phyloP scores from a whole-genome alignment of 169 alveolate species.

The Cryptosporidium ubiquitum region DNA sequence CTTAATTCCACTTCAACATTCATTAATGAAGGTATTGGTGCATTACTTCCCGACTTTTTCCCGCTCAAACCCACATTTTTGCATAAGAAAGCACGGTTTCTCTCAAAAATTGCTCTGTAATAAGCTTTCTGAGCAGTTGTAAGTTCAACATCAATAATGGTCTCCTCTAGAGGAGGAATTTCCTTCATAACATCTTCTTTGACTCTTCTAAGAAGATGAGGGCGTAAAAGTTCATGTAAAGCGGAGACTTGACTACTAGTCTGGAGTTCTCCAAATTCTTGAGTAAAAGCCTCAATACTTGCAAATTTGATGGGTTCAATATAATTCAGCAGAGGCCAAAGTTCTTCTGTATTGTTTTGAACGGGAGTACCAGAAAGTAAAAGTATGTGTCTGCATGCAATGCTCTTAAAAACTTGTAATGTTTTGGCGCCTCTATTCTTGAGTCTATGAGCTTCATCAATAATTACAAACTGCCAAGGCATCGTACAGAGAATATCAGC shows the following conservation, averaged over 20 bases:
- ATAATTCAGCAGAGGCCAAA: constrained; percentile 88
- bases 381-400: constrained; percentile 87
- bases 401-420: constrained; percentile 82
- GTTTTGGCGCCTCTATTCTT: constrained; percentile 90
- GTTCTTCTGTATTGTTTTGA: constrained; percentile 90
- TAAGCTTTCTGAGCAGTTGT: constrained; percentile 86
- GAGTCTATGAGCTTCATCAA: constrained; percentile 93
- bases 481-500: constrained; percentile 82
- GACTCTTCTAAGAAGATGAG: constrained; percentile 88
- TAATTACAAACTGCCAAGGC: constrained; percentile 86
- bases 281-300: constrained; percentile 82
- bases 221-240: constrained; percentile 84
- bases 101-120: constrained; percentile 89
- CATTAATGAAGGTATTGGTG: constrained; percentile 83
- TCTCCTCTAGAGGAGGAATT: constrained; percentile 92
- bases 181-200: constrained; percentile 90
- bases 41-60: constrained; percentile 63
- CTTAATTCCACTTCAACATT: constrained; percentile 92
- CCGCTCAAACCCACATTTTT: constrained; percentile 70
- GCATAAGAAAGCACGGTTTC: constrained; percentile 80
- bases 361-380: constrained; percentile 93
- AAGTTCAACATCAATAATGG: constrained; percentile 91
- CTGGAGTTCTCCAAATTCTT: constrained; percentile 85
- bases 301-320: constrained; percentile 87
- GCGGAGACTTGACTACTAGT: constrained; percentile 82